Evolutionary conservation across 805 yeast species (phyloP), one percentile per base, ranked within the genome.

Genomic region (Tetrapisispora pingtungensis): DNA sequence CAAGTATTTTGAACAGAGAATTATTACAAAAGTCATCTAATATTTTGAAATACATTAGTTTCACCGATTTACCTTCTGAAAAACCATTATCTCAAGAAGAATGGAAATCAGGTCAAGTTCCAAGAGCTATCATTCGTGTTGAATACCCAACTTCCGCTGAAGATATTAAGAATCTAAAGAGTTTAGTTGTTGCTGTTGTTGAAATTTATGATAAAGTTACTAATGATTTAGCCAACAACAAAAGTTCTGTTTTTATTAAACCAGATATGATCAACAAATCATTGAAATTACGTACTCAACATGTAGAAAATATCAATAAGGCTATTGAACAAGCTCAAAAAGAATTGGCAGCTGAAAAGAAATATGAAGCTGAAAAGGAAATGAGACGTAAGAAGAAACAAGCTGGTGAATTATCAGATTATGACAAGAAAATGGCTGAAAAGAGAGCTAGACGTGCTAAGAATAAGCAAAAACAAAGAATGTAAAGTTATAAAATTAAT

Each of bases 31-130:
- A 67, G 37, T 57, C 74, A 26, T 69, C 67, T 24, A 57, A 68
- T 6, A 66, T 77, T 47, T 66, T 93, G 57, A 77, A 79, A 58
- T 83, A 62, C 58, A 59, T 93, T 49, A 81, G 94, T 36, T 72
- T 88, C 61, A 86, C 96, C 42, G 99, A 93, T 65, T 82, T 85
- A 64, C 80, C 88, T 14, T 54, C 65, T n/a, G 82, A 72, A 42
- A 83, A 77, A 54, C 97, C 98, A 38, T 69, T 64, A 36, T 60
- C 73, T 31, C 67, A 77, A 40, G 63, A 61, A n/a, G 83, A 80
- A 50, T 73, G 75, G 64, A 68, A 65, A 34, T 74, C 84, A 32
- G 56, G 56, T 42, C 74, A 78, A 50, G 70, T 48, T 31, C 64
- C 69, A 48, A 63, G 74, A 58, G 67, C 84, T 34, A 61, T 79